phyloP scores from a whole-genome alignment of 2,329 filamentous ascomycete genomes.

The Monilinia fructigena region DNA sequence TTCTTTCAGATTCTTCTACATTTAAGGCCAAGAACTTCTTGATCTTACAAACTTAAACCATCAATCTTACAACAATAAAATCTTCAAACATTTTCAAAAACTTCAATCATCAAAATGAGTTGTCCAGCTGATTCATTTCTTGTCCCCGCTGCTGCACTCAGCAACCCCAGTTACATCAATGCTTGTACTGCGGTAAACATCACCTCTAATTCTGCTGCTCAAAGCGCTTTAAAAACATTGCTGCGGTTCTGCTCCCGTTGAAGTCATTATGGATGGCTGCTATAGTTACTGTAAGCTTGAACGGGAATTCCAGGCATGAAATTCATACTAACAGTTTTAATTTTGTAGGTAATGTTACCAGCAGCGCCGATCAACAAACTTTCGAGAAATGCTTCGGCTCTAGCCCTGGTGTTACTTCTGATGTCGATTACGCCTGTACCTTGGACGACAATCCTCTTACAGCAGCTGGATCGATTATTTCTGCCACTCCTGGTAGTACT shows the following conservation, averaged over 20 bases:
- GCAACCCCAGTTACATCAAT: neutral
- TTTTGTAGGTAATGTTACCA: conserved; percentile 12
- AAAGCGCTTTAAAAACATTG: conserved; percentile 13
- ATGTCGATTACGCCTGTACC: conserved; percentile 12
- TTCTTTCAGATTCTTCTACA: neutral
- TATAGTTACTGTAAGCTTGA: conserved; percentile 17
- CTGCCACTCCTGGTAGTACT: conserved; percentile 6
- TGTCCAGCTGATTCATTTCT: neutral
- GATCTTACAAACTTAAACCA: neutral
- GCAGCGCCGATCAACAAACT: conserved; percentile 15
- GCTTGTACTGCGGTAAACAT: conserved; percentile 19
- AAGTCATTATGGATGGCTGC: conserved; percentile 10
- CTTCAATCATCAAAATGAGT: conserved; percentile 15
- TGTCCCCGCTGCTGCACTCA: neutral
- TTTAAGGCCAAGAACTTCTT: conserved; percentile 1
- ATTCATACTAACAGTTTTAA: too few relatives aligned
- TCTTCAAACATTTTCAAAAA: conserved; percentile 2
- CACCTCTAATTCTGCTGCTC: conserved; percentile 16
- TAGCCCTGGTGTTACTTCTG: neutral
- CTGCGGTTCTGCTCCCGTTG: conserved; percentile 15
- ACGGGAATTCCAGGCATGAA: too few relatives aligned
- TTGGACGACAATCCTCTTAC: neutral
- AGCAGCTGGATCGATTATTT: neutral
- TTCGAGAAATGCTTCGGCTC: conserved; percentile 5
- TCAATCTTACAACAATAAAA: neutral